Evolutionary conservation across 2,329 filamentous ascomycete genomes (phyloP).

Genomic region (Parafenestella ontariensis): DNA sequence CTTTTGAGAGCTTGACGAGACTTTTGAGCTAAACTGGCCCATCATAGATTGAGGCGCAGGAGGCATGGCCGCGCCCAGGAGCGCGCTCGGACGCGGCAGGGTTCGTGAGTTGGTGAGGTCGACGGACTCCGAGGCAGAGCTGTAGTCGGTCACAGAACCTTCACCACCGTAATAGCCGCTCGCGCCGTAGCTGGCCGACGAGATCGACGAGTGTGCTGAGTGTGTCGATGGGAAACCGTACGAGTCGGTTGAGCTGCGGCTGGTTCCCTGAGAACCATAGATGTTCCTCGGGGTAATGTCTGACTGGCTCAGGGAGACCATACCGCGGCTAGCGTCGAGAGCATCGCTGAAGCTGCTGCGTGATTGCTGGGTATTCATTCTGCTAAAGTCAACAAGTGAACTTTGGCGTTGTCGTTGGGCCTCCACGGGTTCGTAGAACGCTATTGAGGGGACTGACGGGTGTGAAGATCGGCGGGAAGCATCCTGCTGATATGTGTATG

Average conservation of each 20-base stretch:
- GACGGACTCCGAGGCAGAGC: slow-evolving; percentile 84
- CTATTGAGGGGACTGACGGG: slow-evolving; percentile 73
- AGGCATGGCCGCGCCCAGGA: slow-evolving; percentile 68
- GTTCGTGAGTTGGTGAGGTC: slow-evolving; percentile 81
- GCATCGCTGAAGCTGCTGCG: slow-evolving; percentile 82
- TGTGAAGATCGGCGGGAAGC: slow-evolving; percentile 77
- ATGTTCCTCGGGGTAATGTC: slow-evolving; percentile 82
- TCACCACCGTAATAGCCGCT: slow-evolving; percentile 82
- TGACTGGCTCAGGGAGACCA: slow-evolving; percentile 89
- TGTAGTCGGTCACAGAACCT: slow-evolving; percentile 89
- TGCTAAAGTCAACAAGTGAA: slow-evolving; percentile 70
- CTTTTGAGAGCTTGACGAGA: slow-evolving; percentile 94
- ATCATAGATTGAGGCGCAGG: slow-evolving; percentile 97
- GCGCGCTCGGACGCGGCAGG: slow-evolving; percentile 77
- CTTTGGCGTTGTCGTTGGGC: slow-evolving; percentile 61
- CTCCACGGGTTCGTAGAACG: slow-evolving; percentile 58
- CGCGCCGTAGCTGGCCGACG: slow-evolving; percentile 78
- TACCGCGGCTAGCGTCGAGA: slow-evolving; percentile 89
- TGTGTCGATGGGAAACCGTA: slow-evolving; percentile 90
- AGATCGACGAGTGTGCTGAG: slow-evolving; percentile 89
- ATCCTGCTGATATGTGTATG: slow-evolving; percentile 64
- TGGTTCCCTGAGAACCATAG: slow-evolving; percentile 71
- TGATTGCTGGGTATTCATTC: slow-evolving; percentile 64
- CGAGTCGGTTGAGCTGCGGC: slow-evolving; percentile 78
- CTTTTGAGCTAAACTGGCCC: slow-evolving; percentile 96